Percentiles rank a stretch among this genome's conserved stretches.
Conservation (phyloP, 2,329 filamentous ascomycete species). For the Cryphonectria radicalis region DNA sequence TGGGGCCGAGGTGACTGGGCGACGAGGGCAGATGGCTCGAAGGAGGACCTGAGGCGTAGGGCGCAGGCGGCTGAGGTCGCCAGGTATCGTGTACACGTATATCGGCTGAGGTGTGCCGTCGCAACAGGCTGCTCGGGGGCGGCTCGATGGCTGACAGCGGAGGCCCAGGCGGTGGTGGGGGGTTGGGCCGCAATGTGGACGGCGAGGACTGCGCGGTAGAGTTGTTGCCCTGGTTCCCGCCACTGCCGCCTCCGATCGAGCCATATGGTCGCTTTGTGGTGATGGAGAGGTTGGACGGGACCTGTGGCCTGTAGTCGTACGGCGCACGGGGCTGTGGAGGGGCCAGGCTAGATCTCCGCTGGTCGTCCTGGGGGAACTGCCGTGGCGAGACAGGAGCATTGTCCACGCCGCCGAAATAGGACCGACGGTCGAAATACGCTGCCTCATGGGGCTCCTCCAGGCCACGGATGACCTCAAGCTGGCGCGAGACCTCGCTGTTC, state of each 20-base stretch:
- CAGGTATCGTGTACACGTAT: constrained; percentile 82
- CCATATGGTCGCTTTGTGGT: constrained; percentile 81
- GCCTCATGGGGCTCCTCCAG: constrained; percentile 71
- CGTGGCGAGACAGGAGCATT: constrained; percentile 84
- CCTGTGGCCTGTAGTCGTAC: constrained; percentile 74
- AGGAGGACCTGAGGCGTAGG: constrained; percentile 64
- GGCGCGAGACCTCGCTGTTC: constrained; percentile 64
- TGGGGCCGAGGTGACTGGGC: constrained; percentile 52
- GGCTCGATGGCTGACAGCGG: constrained; percentile 66
- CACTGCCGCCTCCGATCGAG: constrained; percentile 74
- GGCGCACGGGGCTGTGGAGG: constrained; percentile 59
- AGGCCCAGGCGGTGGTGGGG: constrained; percentile 59
- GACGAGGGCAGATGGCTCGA: constrained; percentile 59
- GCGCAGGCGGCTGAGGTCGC: constrained; percentile 66
- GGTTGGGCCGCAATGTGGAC: constrained; percentile 69
- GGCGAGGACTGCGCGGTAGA: constrained; percentile 69
- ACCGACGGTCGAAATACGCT: constrained; percentile 65
- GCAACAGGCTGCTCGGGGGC: constrained; percentile 71
- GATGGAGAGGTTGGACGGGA: constrained; percentile 80
- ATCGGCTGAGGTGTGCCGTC: constrained; percentile 93
- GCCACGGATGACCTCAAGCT: constrained; percentile 59
- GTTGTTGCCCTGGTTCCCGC: constrained; percentile 16
- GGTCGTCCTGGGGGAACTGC: constrained; percentile 84
- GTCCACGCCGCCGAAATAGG: constrained; percentile 70
- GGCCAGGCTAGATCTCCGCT: constrained; percentile 71